These are phyloP conservation scores for Pterocarpus macrocarpus DNA, from an alignment of 306 rosid genomes.

Conservation along the genomic window DNA sequence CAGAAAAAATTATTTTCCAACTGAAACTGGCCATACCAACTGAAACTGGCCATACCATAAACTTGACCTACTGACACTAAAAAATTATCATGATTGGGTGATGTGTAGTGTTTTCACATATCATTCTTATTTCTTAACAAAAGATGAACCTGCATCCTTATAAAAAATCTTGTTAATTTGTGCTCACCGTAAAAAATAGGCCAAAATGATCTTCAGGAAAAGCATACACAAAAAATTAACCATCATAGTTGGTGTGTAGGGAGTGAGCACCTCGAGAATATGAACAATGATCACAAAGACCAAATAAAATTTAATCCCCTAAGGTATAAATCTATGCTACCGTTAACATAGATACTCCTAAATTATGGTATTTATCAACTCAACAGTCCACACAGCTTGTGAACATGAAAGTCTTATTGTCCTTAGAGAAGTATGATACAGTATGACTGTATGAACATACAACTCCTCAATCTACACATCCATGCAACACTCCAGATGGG, in stretches of 20 bases:
- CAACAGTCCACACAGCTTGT: slow-evolving; percentile 34
- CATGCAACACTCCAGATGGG: background rate
- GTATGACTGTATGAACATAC: background rate
- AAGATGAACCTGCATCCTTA: no score
- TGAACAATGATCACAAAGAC: slow-evolving; percentile 21
- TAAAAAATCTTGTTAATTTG: no score
- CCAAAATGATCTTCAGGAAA: no score
- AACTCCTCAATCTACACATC: slow-evolving; percentile 38
- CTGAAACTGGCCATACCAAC: no score
- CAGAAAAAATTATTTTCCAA: no score
- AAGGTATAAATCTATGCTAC: slow-evolving; percentile 39
- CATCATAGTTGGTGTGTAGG: background rate
- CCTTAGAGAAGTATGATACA: slow-evolving; percentile 36
- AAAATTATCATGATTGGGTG: no score
- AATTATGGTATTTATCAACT: slow-evolving; percentile 36
- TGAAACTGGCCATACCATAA: no score
- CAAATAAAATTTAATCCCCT: slow-evolving; percentile 28
- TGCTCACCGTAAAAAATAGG: no score
- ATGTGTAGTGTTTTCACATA: no score
- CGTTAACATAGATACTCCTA: slow-evolving; percentile 33
- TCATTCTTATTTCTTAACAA: no score
- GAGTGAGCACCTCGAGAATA: slow-evolving; percentile 18
- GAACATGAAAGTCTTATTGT: slow-evolving; percentile 42
- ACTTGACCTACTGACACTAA: no score
- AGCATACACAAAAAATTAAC: slow-evolving; percentile 25